phyloP scores from a whole-genome alignment of 441 rosid species.

The Macaranga tanarius region DNA sequence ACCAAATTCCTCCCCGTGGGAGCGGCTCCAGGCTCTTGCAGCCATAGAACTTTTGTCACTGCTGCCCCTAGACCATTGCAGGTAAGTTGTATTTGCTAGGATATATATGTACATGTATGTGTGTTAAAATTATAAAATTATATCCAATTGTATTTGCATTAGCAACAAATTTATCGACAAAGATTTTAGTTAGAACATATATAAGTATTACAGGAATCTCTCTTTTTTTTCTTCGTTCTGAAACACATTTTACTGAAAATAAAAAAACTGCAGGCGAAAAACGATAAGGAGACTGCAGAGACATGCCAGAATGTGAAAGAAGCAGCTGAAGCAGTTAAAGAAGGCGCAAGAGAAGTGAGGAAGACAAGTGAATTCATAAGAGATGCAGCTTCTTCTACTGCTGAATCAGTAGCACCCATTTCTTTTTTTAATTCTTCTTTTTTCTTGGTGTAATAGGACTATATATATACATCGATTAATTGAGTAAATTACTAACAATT shows the following conservation, averaged over 20 bases:
- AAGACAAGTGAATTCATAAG: conserved; percentile 46
- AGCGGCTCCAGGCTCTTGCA: conserved; percentile 3
- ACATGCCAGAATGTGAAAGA: conserved; percentile 51
- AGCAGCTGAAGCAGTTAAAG: conserved; percentile 68
- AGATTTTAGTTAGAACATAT: no score
- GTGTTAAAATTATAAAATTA: no score
- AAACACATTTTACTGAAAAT: not conserved
- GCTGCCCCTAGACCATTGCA: conserved; percentile 26
- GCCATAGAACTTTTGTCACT: conserved; percentile 23
- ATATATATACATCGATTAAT: not conserved
- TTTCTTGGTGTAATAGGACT: not conserved
- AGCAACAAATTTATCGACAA: not conserved
- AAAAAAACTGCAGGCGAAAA: conserved; percentile 30
- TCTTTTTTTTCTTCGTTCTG: not conserved
- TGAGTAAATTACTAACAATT: not conserved
- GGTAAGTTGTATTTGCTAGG: conserved; percentile 19
- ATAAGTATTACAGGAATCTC: no score
- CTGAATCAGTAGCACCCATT: conserved; percentile 37
- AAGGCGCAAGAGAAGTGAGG: conserved; percentile 53
- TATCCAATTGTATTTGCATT: not conserved
- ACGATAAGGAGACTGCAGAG: conserved; percentile 36
- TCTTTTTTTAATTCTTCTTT: not conserved
- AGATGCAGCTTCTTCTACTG: conserved; percentile 35
- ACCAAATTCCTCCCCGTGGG: conserved; percentile 6
- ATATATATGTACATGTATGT: no score